A percentile compares a stretch with the other conserved stretches of the same genome.
phyloP scores from a whole-genome alignment of 129 eudicot genomes.

The Artemisia argyi region DNA sequence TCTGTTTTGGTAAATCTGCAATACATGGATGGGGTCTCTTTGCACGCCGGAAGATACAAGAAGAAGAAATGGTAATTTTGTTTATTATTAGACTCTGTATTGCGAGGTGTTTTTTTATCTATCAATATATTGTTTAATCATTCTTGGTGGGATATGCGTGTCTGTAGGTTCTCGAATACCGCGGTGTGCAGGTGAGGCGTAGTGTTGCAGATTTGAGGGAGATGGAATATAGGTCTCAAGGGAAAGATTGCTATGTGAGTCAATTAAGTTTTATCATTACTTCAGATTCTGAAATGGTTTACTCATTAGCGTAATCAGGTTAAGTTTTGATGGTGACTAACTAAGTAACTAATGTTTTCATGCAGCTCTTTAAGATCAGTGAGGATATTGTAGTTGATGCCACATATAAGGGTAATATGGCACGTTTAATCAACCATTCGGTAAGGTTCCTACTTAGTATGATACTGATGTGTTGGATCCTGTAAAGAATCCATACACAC shows the following conservation, averaged over 20 bases:
- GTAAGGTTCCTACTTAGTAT: constrained; percentile 40
- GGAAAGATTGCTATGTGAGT: constrained; percentile 93
- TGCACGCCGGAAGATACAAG: constrained; percentile 81
- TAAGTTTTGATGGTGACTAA: constrained; percentile 10
- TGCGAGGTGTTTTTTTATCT: background rate
- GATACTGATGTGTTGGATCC: constrained; percentile 3
- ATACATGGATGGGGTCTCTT: constrained; percentile 99
- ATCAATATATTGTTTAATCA: background rate
- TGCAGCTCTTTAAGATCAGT: constrained; percentile 90
- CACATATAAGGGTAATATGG: constrained; percentile 79
- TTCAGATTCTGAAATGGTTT: background rate
- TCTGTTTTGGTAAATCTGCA: constrained; percentile 92
- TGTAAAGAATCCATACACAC: background rate
- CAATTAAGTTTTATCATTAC: background rate
- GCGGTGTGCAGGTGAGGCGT: constrained; percentile 82
- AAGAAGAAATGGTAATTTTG: constrained; percentile 82
- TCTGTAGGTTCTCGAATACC: constrained; percentile 84
- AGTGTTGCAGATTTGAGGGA: constrained; percentile 82
- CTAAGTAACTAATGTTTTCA: constrained; percentile 4
- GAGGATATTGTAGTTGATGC: constrained; percentile 94
- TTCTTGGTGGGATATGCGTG: constrained; percentile 1
- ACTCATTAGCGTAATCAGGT: background rate
- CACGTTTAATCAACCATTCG: constrained; percentile 91
- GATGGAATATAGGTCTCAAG: constrained; percentile 55
- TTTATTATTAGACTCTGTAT: background rate